These are phyloP conservation scores for Amanita polypyramis DNA, from an alignment of 768 basidiomycete species.

Conservation along the genomic window DNA sequence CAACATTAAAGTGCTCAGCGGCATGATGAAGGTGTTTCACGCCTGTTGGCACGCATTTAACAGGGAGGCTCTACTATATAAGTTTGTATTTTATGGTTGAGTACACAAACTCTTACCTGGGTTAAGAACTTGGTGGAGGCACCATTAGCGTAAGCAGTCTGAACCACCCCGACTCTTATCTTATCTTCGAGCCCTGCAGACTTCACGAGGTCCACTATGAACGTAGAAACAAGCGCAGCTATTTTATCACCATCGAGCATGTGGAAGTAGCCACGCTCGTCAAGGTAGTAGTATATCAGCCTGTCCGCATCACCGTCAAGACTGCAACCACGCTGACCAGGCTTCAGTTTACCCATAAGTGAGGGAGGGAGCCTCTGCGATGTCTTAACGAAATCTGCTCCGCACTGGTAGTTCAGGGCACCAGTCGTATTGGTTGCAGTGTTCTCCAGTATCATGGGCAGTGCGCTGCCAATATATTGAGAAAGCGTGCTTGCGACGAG, in stretches of 20 bases:
- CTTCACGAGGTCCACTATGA: constrained; percentile 84
- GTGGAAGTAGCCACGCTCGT: constrained; percentile 67
- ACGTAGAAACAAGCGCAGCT: constrained; percentile 84
- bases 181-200: constrained; percentile 69
- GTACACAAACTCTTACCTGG: constrained; percentile 39
- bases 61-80: constrained; percentile 66
- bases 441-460: constrained; percentile 64
- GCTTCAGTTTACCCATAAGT: constrained; percentile 45
- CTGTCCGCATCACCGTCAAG: constrained; percentile 97
- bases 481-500: constrained; percentile 53
- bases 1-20: constrained; percentile 86
- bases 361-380: constrained; percentile 79
- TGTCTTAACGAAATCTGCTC: constrained; percentile 97
- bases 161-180: constrained; percentile 88
- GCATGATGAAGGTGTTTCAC: constrained; percentile 98
- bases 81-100: not conserved
- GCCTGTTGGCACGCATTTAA: constrained; percentile 91
- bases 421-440: constrained; percentile 53
- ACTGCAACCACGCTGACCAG: constrained; percentile 81
- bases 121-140: constrained; percentile 89
- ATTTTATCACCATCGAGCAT: constrained; percentile 99
- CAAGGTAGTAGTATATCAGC: constrained; percentile 90
- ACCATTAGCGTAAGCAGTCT: constrained; percentile 98
- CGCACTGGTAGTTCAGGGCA: constrained; percentile 78
- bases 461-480: constrained; percentile 43